Base-by-base conservation (phyloP, 768 basidiomycete species). In the Mycena indigotica region DNA sequence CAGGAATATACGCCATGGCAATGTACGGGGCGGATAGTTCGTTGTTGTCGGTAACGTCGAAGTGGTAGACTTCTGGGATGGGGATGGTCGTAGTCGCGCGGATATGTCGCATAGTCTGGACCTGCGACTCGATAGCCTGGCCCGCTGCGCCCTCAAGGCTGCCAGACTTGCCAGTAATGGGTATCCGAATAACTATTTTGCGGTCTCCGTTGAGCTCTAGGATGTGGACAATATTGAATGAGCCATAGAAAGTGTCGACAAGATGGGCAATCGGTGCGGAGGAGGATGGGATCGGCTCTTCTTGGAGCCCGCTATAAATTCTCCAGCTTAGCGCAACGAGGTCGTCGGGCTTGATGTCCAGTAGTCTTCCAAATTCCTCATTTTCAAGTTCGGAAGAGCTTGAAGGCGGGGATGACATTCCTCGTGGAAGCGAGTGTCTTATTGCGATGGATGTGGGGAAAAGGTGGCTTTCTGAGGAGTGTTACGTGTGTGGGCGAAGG, bases 1-100 rank as follows among this genome's bases (percentile, higher is more conserved):
- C 41, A 8, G 41, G 41, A 21, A 44, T 23, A 23, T 12, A 29
- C 38, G 44, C 57, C 52, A 54, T 59, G 19, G 52, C 24, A 30
- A 59, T 59, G 28, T 52, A 59, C 40, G 41, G 21, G n/a, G 50
- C 57, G 1, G 51, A 51, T 17, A 59, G 40, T 32, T 39, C 52
- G 29, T 52, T 52, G 17, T 48, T 26, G 3, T 30, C 19, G 44
- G 13, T 29, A 13, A 35, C 19, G 19, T 54, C 53, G 38, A 25
- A 26, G 38, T 46, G 41, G 41, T 45, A 35, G 6, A 59, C 53
- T 19, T 40, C 38, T 10, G 57, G 57, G 23, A 59, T 52, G 2
- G 57, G 57, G 30, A 59, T 49, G 19, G 48, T 21, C 23, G 57
- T 59, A 23, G 12, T 44, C 8, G 41, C 41, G 41, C 41, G 41